Evolutionary conservation across 2,329 filamentous ascomycete genomes (phyloP).

Genomic region (Scorias spongiosa): DNA sequence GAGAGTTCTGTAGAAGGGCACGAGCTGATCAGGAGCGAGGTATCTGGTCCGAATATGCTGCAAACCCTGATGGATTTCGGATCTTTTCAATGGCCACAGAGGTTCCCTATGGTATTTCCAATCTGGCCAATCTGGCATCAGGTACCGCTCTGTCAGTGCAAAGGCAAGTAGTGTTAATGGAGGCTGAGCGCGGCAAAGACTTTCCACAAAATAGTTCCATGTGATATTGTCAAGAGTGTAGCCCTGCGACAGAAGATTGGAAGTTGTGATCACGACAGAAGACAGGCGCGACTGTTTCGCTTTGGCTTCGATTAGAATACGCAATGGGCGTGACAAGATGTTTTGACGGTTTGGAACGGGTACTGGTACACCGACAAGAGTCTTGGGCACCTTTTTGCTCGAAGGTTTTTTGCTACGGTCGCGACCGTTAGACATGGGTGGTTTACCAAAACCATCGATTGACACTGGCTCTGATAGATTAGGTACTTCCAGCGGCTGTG

Average conservation of each 20-base stretch:
- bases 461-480: constrained; percentile 3
- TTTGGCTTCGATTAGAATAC: constrained; percentile 38
- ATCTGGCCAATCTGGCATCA: constrained; percentile 67
- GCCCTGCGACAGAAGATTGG: constrained; percentile 45
- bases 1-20: constrained; percentile 30
- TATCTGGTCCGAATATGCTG: constrained; percentile 17
- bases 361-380: neutral
- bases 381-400: neutral
- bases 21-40: constrained; percentile 11
- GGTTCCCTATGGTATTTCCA: constrained; percentile 35
- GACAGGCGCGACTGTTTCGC: constrained; percentile 33
- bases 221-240: constrained; percentile 62
- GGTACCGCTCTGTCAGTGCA: constrained; percentile 53
- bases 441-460: neutral
- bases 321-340: constrained; percentile 34
- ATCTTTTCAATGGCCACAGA: constrained; percentile 12
- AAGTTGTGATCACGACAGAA: constrained; percentile 29
- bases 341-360: constrained; percentile 3
- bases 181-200: constrained; percentile 43
- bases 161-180: constrained; percentile 51
- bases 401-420: neutral
- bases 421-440: neutral
- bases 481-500: constrained; percentile 6
- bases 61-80: constrained; percentile 8
- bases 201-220: constrained; percentile 65